Base-by-base conservation (phyloP, 495 filamentous ascomycete genomes). In the Daldinia childiae region DNA sequence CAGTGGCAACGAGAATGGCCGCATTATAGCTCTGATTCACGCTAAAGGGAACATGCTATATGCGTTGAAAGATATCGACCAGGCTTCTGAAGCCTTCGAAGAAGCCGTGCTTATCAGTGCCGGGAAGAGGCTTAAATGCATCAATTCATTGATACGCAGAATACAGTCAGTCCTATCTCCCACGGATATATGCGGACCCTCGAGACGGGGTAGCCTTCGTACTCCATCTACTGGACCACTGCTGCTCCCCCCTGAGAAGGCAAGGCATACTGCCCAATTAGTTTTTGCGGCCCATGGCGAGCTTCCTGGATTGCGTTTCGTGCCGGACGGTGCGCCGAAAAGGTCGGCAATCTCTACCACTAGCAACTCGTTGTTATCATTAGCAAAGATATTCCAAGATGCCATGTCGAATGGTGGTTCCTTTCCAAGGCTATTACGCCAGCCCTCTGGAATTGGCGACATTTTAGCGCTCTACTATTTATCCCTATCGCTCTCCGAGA, bases 31-130 rank as follows among this genome's bases (percentile, higher is more conserved):
- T 34, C 83, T 99, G 24, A 87, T 98, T 26, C 96, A 99, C 80
- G 94, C 94, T 3, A 99, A 98, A 79, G 95, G 96, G 29, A 99
- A 98, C 71, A 97, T 98, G 93, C 85, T 98, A 1, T 99, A 99
- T 81, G 88, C 93, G 38, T 80, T 97, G 58, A 94, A 94, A 26
- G 91, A 98, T 67, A 93, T 95, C 73, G 83, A 85, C 48, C 90
- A 86, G 12, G 95, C 95, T 15, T 94, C 95, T 0, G 88, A 90
- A 64, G 94, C 96, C 8, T 99, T 99, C 72, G 95, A 98, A 73
- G 93, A 97, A 78, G 95, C 93, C 2, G 93, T 99, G 29, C 80
- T 97, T 63, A 94, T 98, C 73, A 93, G 91, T 58, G 86, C 92
- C 43, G 95, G 94, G 8, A 86, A 87, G 72, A 85, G 87, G 43